Percentiles rank a stretch among this genome's conserved stretches.
Evolutionary conservation across 495 filamentous ascomycete species (phyloP).

Genomic region (Neurospora sp.): DNA sequence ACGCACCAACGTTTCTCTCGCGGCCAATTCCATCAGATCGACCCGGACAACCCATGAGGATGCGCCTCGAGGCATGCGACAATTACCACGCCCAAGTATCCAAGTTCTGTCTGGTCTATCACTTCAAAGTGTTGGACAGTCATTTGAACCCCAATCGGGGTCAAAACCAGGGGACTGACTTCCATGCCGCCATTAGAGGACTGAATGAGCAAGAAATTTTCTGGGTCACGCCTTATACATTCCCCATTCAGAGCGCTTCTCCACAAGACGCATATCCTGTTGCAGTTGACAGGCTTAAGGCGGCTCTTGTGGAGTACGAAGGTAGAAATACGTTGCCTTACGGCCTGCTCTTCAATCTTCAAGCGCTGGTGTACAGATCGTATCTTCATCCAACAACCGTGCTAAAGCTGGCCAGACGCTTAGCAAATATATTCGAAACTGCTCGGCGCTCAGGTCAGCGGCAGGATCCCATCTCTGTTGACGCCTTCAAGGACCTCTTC

Average conservation of each 20-base stretch:
- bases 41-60: slow-evolving; percentile 17
- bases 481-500: slow-evolving; percentile 39
- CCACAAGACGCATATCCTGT: slow-evolving; percentile 5
- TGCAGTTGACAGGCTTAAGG: slow-evolving; percentile 8
- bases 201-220: slow-evolving; percentile 18
- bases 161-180: background rate
- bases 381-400: slow-evolving; percentile 39
- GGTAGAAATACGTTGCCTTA: slow-evolving; percentile 16
- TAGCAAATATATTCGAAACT: slow-evolving; percentile 4
- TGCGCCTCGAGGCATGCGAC: slow-evolving; percentile 9
- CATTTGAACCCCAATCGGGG: too few relatives aligned
- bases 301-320: slow-evolving; percentile 6
- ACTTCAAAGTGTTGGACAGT: slow-evolving; percentile 1
- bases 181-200: slow-evolving; percentile 6
- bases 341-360: slow-evolving; percentile 36
- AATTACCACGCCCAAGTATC: slow-evolving; percentile 3
- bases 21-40: background rate
- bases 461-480: slow-evolving; percentile 25
- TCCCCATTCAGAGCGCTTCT: background rate
- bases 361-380: slow-evolving; percentile 42
- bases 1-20: slow-evolving; percentile 8
- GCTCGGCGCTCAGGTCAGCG: background rate
- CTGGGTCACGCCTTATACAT: slow-evolving; percentile 12
- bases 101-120: slow-evolving; percentile 8
- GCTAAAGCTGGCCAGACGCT: slow-evolving; percentile 21